Conservation (phyloP, 2,329 filamentous ascomycete species). For the Metarhizium anisopliae region DNA sequence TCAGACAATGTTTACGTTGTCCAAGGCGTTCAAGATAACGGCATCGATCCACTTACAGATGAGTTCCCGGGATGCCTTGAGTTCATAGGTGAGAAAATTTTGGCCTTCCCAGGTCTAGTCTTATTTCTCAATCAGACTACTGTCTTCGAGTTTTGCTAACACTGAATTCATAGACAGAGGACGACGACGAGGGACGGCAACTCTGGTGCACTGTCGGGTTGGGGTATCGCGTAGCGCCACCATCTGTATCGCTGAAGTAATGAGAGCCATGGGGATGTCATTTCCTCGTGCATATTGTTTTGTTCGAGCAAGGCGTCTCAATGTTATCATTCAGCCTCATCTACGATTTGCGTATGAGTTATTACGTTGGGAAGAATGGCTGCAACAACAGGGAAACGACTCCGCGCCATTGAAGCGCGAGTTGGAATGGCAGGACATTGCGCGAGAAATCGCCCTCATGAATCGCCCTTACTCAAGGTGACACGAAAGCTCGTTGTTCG, state of each 20-base stretch:
- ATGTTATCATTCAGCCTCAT: slow-evolving; percentile 97
- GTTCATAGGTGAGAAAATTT: slow-evolving; percentile 64
- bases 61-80: slow-evolving; percentile 80
- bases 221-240: slow-evolving; percentile 93
- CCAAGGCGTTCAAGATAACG: slow-evolving; percentile 88
- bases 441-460: slow-evolving; percentile 88
- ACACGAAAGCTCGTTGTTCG: not conserved
- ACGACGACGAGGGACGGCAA: slow-evolving; percentile 67
- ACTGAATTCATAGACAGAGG: slow-evolving; percentile 55
- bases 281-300: slow-evolving; percentile 95
- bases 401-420: slow-evolving; percentile 53
- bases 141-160: slow-evolving; percentile 3
- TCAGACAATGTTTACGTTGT: slow-evolving; percentile 70
- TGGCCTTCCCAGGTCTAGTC: not conserved
- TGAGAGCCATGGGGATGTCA: slow-evolving; percentile 70
- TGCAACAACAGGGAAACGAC: slow-evolving; percentile 45
- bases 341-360: slow-evolving; percentile 91
- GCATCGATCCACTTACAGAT: slow-evolving; percentile 80
- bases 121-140: not conserved
- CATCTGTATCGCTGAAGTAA: slow-evolving; percentile 98
- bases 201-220: slow-evolving; percentile 91
- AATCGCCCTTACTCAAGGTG: slow-evolving; percentile 81
- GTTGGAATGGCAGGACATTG: slow-evolving; percentile 83
- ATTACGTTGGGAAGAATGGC: slow-evolving; percentile 85
- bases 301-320: slow-evolving; percentile 81